Evolutionary conservation across 352 stramenopile species (phyloP).

Genomic region (Globisporangium radiosum): DNA sequence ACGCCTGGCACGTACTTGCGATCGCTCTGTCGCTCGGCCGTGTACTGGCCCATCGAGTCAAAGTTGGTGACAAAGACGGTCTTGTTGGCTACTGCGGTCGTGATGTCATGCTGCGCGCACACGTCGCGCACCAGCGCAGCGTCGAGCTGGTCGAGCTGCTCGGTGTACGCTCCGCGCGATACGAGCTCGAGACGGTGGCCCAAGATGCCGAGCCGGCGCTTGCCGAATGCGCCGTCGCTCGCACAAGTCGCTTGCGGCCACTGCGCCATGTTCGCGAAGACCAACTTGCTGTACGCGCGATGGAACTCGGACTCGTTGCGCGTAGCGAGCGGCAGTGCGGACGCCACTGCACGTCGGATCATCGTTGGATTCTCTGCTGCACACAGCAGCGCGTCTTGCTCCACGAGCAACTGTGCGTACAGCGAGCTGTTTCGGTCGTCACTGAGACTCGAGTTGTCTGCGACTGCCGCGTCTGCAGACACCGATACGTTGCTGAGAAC

Average conservation of each 20-base stretch:
- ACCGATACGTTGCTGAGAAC: neutral
- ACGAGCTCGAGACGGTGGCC: constrained; percentile 18
- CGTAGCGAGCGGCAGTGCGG: neutral
- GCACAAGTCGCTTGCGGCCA: constrained; percentile 20
- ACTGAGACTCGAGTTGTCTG: neutral
- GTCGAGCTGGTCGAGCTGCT: constrained; percentile 9
- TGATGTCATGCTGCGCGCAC: constrained; percentile 14
- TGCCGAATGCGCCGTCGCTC: constrained; percentile 32
- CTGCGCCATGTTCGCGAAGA: neutral
- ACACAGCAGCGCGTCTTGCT: neutral
- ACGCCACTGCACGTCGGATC: neutral
- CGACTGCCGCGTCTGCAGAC: neutral
- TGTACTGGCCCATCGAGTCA: neutral
- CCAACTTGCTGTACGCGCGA: neutral
- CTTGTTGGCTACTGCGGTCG: constrained; percentile 11
- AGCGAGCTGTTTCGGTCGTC: neutral
- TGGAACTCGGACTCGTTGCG: neutral
- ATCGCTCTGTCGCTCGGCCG: constrained; percentile 11
- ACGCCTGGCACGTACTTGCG: constrained; percentile 24
- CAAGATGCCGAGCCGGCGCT: constrained; percentile 25
- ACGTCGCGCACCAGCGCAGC: constrained; percentile 11
- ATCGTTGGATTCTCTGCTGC: neutral
- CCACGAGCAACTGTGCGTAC: neutral
- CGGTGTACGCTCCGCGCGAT: neutral
- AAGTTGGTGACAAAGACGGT: constrained; percentile 25